Evolutionary conservation across 108 stramenopile species (phyloP), one percentile per base, ranked within the genome.

Genomic region (Poteriospumella lacustris): DNA sequence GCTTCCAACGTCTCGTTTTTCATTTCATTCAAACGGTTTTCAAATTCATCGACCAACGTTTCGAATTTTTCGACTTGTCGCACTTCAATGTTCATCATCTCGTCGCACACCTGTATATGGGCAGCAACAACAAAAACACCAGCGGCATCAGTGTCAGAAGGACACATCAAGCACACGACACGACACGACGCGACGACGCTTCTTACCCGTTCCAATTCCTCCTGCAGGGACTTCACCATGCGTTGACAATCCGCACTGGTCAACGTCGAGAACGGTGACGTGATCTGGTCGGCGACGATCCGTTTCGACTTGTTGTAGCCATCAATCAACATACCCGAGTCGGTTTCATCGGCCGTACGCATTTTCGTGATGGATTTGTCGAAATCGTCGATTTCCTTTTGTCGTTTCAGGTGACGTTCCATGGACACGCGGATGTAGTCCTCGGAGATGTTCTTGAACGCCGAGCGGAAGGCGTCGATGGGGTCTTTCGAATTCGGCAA

Each of bases 21-120:
- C 33, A 89, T 41, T 12, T 84, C 80, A 42, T 70, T 78, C 40
- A 79, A 84, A 2, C 81, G 78, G 19, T 58, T 79, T 44, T 88
- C 87, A 39, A 86, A 89, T 60, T 86, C 83, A 40, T 76, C 80
- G 58, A 88, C 47, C 31, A 89, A 75, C 69, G 86, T 68, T 40
- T 87, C 84, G 58, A 86, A 84, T 64, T 89, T 81, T 41, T 89
- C 84, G 40, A 86, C 85, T 84, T 89, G 82, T 24, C 68, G 73
- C 28, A 80, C 68, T 59, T 87, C 88, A 2, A 87, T 41, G 77
- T 87, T 83, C 85, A 88, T 89, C 5, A 89, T 44, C 34, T 80
- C 69, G 31, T 84, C 84, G 39, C 77, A 79, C 12, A 87, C 69
- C 44, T 68, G 52, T 56, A 56, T 19, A 19, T 19, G 24, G 15